A percentile compares a stretch with the other conserved stretches of the same genome.
Evolutionary conservation across 352 stramenopile genomes (phyloP).

Genomic region (Phytopythium cucurbitacearum): DNA sequence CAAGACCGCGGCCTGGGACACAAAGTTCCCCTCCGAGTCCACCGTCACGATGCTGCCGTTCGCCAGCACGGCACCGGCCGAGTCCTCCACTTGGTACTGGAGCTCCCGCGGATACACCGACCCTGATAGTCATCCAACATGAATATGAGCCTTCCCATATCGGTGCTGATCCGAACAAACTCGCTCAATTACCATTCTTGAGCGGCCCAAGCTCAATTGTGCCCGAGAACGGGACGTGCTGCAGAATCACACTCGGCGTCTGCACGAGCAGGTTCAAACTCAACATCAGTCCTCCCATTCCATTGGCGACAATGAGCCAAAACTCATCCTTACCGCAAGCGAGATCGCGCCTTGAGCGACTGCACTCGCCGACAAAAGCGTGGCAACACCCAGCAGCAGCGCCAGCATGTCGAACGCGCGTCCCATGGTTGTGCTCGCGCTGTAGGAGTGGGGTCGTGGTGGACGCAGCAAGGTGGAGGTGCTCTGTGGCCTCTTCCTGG

Average conservation of each 20-base stretch:
- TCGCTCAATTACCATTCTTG: constrained; percentile 51
- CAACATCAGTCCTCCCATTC: too few species aligned
- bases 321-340: not conserved
- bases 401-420: not conserved
- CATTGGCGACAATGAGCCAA: too few species aligned
- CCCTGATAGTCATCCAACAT: constrained; percentile 19
- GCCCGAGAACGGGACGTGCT: constrained; percentile 60
- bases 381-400: not conserved
- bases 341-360: not conserved
- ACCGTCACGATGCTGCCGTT: constrained; percentile 68
- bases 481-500: too few species aligned
- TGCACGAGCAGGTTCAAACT: constrained; percentile 6
- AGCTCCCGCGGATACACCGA: constrained; percentile 66
- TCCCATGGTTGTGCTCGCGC: too few species aligned
- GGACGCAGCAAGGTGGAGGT: too few species aligned
- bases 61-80: constrained; percentile 32
- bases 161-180: not conserved
- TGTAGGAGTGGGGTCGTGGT: too few species aligned
- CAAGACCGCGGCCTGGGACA: constrained; percentile 33
- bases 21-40: constrained; percentile 62
- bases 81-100: constrained; percentile 51
- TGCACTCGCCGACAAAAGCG: not conserved
- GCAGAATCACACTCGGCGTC: constrained; percentile 67
- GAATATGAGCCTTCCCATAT: not conserved
- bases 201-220: constrained; percentile 63